phyloP scores from a whole-genome alignment of 2,329 filamentous ascomycete genomes.

The Lithohypha guttulata region DNA sequence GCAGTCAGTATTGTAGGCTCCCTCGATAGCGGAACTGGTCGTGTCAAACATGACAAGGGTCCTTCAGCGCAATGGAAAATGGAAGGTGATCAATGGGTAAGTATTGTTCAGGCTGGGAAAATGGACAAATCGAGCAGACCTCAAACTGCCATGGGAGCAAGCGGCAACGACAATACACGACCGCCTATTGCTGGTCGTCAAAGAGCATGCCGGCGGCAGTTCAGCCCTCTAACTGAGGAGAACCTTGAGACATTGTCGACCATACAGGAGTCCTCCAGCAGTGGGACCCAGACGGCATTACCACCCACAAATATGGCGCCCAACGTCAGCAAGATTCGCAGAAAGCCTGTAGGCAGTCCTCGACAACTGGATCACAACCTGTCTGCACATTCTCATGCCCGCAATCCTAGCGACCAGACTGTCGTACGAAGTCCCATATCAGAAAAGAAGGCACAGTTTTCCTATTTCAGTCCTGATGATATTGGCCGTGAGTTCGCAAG shows the following conservation, averaged over 20 bases:
- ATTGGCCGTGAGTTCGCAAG: constrained; percentile 29
- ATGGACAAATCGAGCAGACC: not conserved
- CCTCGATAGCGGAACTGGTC: constrained; percentile 15
- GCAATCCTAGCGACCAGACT: constrained; percentile 13
- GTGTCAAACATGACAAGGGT: constrained; percentile 10
- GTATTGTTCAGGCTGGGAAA: constrained; percentile 16
- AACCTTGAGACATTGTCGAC: constrained; percentile 4
- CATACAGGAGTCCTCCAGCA: not conserved
- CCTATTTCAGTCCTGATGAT: constrained; percentile 32
- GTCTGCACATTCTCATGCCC: not conserved
- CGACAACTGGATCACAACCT: not conserved
- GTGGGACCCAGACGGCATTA: not conserved
- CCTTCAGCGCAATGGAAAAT: constrained; percentile 25
- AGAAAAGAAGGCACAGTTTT: not conserved
- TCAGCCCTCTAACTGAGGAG: constrained; percentile 3
- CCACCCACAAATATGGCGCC: not conserved
- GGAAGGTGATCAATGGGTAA: constrained; percentile 29
- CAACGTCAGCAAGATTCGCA: constrained; percentile 1
- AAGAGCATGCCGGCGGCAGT: not conserved
- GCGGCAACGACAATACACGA: too few relatives aligned
- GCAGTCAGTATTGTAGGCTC: constrained; percentile 21
- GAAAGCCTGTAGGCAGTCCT: constrained; percentile 20
- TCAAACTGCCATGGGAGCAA: too few relatives aligned
- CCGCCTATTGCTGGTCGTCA: not conserved
- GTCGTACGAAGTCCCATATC: constrained; percentile 13